Conservation (phyloP, 306 rosid species). For the Acacia confusa region DNA sequence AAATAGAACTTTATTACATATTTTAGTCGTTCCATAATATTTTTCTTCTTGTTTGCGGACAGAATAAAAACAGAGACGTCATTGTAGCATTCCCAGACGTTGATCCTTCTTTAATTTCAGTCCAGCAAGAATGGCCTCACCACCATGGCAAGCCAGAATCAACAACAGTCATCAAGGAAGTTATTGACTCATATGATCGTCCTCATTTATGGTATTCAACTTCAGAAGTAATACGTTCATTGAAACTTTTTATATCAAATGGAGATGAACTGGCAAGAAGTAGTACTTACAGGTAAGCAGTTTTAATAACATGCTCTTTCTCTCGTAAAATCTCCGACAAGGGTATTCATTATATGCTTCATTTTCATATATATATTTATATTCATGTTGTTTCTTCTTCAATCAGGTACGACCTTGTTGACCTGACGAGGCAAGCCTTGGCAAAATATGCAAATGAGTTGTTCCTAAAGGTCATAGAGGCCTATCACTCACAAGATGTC, state of each 20-base stretch:
- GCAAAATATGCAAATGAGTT: constrained; percentile 76
- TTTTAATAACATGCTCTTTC: not conserved
- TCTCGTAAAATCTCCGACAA: not conserved
- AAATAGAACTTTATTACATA: not conserved
- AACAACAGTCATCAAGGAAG: constrained; percentile 35
- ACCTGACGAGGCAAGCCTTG: constrained; percentile 80
- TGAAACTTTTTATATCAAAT: constrained; percentile 63
- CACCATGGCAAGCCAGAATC: constrained; percentile 36
- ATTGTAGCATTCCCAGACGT: constrained; percentile 89
- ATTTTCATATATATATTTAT: not conserved
- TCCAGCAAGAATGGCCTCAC: constrained; percentile 24
- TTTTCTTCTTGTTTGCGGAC: constrained; percentile 36
- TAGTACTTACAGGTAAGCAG: constrained; percentile 59
- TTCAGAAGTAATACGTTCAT: constrained; percentile 71
- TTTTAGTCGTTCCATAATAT: constrained; percentile 13
- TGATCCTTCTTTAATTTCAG: constrained; percentile 66
- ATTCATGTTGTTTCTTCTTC: constrained; percentile 23
- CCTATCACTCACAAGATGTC: constrained; percentile 52
- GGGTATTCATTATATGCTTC: not conserved
- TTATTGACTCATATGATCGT: constrained; percentile 57
- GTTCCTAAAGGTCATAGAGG: constrained; percentile 63
- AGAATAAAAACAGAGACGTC: constrained; percentile 92
- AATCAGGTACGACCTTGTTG: constrained; percentile 83
- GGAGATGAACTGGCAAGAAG: constrained; percentile 64
- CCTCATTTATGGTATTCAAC: constrained; percentile 94